A percentile compares a stretch with the other conserved stretches of the same genome.
These are phyloP conservation scores for Fraxinus xanthoxyloides DNA, from an alignment of 305 asterid species.

Conservation along the genomic window DNA sequence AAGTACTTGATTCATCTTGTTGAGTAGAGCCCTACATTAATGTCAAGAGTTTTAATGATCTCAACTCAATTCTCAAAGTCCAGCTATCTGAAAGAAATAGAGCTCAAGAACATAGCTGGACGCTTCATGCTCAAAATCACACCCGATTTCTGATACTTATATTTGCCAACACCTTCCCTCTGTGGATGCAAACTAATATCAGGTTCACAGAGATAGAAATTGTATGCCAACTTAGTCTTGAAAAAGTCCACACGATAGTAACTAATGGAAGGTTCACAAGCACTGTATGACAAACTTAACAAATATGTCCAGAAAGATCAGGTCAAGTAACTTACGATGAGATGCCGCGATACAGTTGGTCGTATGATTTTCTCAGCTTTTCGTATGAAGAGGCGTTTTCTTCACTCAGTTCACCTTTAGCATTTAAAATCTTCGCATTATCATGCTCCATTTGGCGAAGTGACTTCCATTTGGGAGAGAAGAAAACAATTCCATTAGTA, in stretches of 20 bases:
- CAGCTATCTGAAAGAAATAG: neutral
- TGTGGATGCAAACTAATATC: neutral
- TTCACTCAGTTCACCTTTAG: slow-evolving; percentile 95
- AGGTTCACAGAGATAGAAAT: slow-evolving; percentile 13
- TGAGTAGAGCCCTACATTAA: neutral
- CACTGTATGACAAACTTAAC: slow-evolving; percentile 11
- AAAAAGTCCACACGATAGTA: neutral
- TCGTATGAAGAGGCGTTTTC: slow-evolving; percentile 89
- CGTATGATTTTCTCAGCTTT: slow-evolving; percentile 89
- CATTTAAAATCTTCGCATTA: slow-evolving; percentile 89
- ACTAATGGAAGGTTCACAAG: slow-evolving; percentile 2
- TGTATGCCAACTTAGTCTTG: neutral
- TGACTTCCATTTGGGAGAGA: slow-evolving; percentile 49
- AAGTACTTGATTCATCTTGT: neutral
- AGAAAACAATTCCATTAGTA: slow-evolving; percentile 9
- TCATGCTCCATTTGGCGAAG: slow-evolving; percentile 99
- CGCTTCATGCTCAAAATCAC: neutral
- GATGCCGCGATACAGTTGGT: slow-evolving; percentile 85
- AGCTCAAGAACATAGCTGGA: neutral
- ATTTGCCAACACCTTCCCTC: neutral
- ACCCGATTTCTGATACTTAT: neutral
- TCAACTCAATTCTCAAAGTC: neutral
- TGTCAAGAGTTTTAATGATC: neutral
- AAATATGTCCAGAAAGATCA: slow-evolving; percentile 18
- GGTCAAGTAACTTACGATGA: slow-evolving; percentile 66